Evolutionary conservation across 2,329 filamentous ascomycete genomes (phyloP).

Genomic region (Rhexocercosporidium sp.): DNA sequence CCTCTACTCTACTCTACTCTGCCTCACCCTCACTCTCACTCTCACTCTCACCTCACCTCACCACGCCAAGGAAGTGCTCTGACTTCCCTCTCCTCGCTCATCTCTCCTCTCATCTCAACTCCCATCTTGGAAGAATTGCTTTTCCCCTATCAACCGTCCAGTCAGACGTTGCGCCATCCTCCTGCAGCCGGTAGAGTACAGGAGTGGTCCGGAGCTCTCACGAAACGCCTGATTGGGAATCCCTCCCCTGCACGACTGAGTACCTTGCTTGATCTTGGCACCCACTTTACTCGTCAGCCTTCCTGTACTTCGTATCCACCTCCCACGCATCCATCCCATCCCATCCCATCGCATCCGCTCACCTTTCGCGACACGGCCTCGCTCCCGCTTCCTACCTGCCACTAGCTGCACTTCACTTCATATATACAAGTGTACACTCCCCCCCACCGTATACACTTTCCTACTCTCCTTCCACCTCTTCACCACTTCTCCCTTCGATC

Average conservation of each 20-base stretch:
- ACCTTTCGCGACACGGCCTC: not conserved
- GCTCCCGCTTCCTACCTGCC: not conserved
- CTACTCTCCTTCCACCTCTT: not conserved
- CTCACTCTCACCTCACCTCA: no score
- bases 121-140: not conserved
- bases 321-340: not conserved
- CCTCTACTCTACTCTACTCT: no score
- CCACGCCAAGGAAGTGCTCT: no score
- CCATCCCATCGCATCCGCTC: not conserved
- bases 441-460: not conserved
- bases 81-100: no score
- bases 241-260: not conserved
- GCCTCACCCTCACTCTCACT: no score
- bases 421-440: constrained; percentile 8
- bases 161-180: constrained; percentile 1
- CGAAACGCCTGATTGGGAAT: constrained; percentile 11
- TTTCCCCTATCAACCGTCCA: not conserved
- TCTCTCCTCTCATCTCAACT: not conserved
- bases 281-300: no score
- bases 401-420: not conserved
- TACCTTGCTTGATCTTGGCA: no score
- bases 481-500: not conserved
- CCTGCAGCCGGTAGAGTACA: not conserved
- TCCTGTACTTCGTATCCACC: not conserved
- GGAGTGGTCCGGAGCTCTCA: not conserved